A percentile compares a stretch with the other conserved stretches of the same genome.
Conservation (phyloP, 1,284 basidiomycete genomes). For the Boletellus deceptivus region DNA sequence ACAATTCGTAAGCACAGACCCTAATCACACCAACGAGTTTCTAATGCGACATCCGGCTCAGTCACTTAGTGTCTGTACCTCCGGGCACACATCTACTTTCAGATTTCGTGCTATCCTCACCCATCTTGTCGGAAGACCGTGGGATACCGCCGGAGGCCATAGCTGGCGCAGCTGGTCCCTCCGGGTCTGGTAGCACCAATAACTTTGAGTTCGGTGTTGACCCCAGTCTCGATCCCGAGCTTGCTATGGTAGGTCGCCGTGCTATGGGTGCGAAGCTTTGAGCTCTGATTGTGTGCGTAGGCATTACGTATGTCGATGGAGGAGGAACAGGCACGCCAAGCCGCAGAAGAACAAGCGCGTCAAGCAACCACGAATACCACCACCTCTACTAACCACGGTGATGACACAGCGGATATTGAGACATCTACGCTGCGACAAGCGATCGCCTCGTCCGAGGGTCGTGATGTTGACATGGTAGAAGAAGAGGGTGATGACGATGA, state of each 20-base stretch:
- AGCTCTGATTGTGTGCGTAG: constrained; percentile 40
- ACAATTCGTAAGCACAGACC: constrained; percentile 71
- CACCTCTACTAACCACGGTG: constrained; percentile 23
- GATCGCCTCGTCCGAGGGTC: constrained; percentile 52
- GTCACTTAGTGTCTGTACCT: constrained; percentile 82
- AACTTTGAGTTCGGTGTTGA: constrained; percentile 91
- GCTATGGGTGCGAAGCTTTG: neutral
- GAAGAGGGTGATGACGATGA: constrained; percentile 43
- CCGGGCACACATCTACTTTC: constrained; percentile 81
- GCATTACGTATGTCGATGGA: constrained; percentile 97
- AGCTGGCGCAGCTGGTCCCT: constrained; percentile 45
- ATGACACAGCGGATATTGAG: constrained; percentile 41
- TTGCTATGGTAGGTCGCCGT: constrained; percentile 78
- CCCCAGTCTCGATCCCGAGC: constrained; percentile 92
- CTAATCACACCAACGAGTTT: neutral
- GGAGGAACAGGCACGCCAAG: constrained; percentile 91
- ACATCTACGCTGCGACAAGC: constrained; percentile 63
- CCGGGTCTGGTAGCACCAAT: constrained; percentile 47
- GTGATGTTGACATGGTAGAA: constrained; percentile 41
- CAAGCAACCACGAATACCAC: constrained; percentile 35
- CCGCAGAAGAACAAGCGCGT: constrained; percentile 46
- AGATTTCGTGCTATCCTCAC: constrained; percentile 79
- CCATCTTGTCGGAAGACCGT: constrained; percentile 81
- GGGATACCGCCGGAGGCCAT: constrained; percentile 66
- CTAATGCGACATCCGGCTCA: constrained; percentile 32